Base-by-base conservation (phyloP, 2,329 filamentous ascomycete species). In the Rhinocladiella similis region DNA sequence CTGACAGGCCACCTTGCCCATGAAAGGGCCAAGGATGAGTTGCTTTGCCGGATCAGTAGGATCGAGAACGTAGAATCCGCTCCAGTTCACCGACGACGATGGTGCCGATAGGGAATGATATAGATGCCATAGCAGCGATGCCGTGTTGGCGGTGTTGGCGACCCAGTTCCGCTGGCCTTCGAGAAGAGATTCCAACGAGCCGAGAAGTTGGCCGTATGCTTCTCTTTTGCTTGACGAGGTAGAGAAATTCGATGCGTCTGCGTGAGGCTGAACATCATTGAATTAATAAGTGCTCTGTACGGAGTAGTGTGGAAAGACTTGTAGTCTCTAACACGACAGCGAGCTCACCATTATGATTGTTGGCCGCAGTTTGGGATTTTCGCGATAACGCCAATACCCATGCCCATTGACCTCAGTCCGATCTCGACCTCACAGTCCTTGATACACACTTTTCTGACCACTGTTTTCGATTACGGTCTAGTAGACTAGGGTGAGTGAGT, bases 61-160 rank as follows among this genome's bases (percentile, higher is more conserved):
- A 38, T 64, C 53, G 49, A 74, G 69, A 46, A 78, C 70, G 62
- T 78, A 78, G 70, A 78, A 78, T 2, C 77, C 76, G 4, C 75
- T 69, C 77, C 77, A 79, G 65, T 79, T 79, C 38, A 79, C 75
- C 45, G 69, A 63, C n/a, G 68, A 68, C 5, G 73, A 75, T 2
- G 76, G 74, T 3, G 68, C 43, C 0, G 75, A 74, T 42, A 79
- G 74, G 16, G 74, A 68, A 45, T 72, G 69, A 64, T 72, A 79
- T 53, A 73, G 69, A 67, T 79, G 76, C 75, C 75, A 79, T 50
- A 79, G 74, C 47, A 79, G 73, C 18, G 77, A 79, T 43, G 77
- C 68, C 53, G 74, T 67, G 57, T 79, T 79, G 59, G 77, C 72
- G 53, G 76, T 67, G 66, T 79, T 79, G 61, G 66, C 56, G 67